Base-by-base conservation (phyloP, 306 rosid genomes). In the Acmispon strigosus region DNA sequence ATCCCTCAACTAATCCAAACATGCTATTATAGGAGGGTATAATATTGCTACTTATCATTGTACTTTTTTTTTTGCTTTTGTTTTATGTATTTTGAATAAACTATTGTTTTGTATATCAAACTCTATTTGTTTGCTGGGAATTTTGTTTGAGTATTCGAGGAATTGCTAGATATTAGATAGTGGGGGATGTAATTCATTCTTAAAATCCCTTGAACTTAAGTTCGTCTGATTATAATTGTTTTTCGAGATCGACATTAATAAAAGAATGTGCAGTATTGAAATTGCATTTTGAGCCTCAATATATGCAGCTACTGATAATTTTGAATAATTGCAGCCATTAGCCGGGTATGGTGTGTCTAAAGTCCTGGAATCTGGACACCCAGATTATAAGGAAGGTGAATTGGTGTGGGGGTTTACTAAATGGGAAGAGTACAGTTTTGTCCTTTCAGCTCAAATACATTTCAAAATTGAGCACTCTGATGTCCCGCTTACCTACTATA, bases 401-500 rank as follows among this genome's bases (percentile, higher is more conserved):
- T 72, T 78, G 14, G 64, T 78, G 5, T 78, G 70, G 74, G 78
- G 78, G 3, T 8, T 72, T 65, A 78, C 82, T 20, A 56, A 48
- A 9, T 78, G 78, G 82, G 78, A 78, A 48, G 82, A 78, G 63
- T 72, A 78, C 19, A 78, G 74, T 51, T 13, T 78, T 32, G 15
- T 65, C 24, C 69, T 64, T 43, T 51, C 82, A 56, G 34, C 64
- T 65, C 63, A 78, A 57, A 72, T 78, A 56, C 63, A 14, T 27
- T 78, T 66, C 64, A 78, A 72, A 57, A 72, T 78, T 58, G 57
- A 56, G 70, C 74, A 78, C 62, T 56, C 63, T 0, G 78, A 72
- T 49, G 74, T 78, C 5, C 78, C 82, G 2, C 82, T 78, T 57
- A 55, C 82, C 34, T 78, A 72, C 64, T 78, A 78, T 36, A 65